phyloP scores from a whole-genome alignment of 768 basidiomycete species.

The Hygrocybe coccinea region DNA sequence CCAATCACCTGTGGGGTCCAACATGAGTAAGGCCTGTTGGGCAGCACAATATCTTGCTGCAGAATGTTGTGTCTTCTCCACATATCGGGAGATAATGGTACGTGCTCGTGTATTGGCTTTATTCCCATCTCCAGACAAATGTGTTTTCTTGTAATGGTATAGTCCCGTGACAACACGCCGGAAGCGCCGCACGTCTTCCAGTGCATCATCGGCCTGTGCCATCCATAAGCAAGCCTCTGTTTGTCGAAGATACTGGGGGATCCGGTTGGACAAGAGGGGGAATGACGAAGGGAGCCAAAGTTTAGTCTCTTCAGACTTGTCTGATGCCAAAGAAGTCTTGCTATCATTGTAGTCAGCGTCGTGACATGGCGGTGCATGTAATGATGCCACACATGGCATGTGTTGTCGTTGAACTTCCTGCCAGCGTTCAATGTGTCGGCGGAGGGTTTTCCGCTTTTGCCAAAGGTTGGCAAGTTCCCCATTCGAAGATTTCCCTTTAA shows the following conservation, averaged over 20 bases:
- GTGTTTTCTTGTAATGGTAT: background rate
- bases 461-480: background rate
- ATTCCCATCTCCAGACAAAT: background rate
- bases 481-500: constrained; percentile 12
- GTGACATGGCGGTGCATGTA: no score
- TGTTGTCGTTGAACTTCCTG: constrained; percentile 9
- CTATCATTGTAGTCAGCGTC: no score
- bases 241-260: background rate
- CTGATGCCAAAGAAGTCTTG: background rate
- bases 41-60: constrained; percentile 6
- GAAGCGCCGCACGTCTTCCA: constrained; percentile 14
- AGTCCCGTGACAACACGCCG: background rate
- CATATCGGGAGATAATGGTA: background rate
- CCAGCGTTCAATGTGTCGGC: constrained; percentile 17
- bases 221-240: constrained; percentile 21
- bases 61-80: background rate
- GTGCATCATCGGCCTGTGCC: constrained; percentile 24
- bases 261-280: background rate
- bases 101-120: constrained; percentile 2
- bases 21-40: background rate
- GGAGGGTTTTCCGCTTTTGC: constrained; percentile 13
- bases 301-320: no score
- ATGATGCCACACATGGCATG: no score
- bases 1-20: constrained; percentile 5
- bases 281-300: no score